Percentiles rank a stretch among this genome's conserved stretches.
phyloP scores from a whole-genome alignment of 345 rosid genomes.

The Sapria himalayana region DNA sequence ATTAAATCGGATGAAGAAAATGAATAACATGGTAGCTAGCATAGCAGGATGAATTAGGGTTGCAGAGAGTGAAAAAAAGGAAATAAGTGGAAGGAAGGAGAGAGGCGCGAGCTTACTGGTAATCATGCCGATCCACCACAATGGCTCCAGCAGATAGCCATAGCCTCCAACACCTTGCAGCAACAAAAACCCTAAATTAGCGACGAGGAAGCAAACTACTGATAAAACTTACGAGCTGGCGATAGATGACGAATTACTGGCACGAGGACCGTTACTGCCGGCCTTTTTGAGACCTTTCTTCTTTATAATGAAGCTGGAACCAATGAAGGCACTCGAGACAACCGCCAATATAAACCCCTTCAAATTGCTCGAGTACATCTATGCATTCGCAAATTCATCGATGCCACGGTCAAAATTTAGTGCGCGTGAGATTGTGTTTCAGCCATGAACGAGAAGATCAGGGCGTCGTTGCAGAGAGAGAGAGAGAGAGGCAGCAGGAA shows the following conservation, averaged over 20 bases:
- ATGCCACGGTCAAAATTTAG: too few species aligned
- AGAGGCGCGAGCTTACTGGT: constrained; percentile 36
- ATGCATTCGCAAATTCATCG: constrained; percentile 8
- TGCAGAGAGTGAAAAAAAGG: background rate
- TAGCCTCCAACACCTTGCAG: constrained; percentile 51
- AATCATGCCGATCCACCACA: constrained; percentile 80
- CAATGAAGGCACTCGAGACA: constrained; percentile 56
- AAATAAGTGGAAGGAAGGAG: background rate
- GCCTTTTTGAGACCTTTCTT: constrained; percentile 58
- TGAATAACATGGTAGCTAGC: too few species aligned
- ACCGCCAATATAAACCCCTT: constrained; percentile 45
- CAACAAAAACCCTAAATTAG: too few species aligned
- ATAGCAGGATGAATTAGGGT: background rate
- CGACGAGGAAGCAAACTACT: too few species aligned
- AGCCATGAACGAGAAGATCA: too few species aligned
- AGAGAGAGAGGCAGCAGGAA: too few species aligned
- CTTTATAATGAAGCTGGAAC: constrained; percentile 75
- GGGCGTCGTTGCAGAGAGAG: too few species aligned
- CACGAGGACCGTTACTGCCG: constrained; percentile 43
- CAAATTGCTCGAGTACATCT: constrained; percentile 56
- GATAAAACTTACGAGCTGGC: too few species aligned
- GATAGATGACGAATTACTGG: constrained; percentile 29
- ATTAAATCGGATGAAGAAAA: too few species aligned
- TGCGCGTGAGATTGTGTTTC: too few species aligned
- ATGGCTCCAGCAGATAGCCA: constrained; percentile 56